A percentile compares a stretch with the other conserved stretches of the same genome.
Conservation (phyloP, 2,329 filamentous ascomycete species). For the Didymella segeticola region DNA sequence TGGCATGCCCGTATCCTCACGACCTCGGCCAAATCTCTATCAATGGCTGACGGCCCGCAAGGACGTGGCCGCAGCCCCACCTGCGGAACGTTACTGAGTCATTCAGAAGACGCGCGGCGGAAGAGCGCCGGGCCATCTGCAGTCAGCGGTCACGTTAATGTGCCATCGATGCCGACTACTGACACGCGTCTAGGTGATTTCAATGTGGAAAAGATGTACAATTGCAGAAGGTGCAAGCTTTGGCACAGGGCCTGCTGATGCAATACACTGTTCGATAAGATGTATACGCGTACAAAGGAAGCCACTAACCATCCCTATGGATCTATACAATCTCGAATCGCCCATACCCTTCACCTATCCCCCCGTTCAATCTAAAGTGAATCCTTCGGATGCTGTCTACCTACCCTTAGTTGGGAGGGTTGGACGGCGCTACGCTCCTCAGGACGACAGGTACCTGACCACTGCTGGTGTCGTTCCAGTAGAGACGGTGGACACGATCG, state of each 20-base stretch:
- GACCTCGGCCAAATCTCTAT: background rate
- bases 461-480: slow-evolving; percentile 33
- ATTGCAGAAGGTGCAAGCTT: background rate
- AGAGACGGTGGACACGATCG: slow-evolving; percentile 19
- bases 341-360: background rate
- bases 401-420: slow-evolving; percentile 8
- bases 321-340: background rate
- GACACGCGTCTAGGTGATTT: background rate
- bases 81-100: background rate
- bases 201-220: background rate
- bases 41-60: background rate
- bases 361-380: background rate
- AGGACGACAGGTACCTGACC: slow-evolving; percentile 27
- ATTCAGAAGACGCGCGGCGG: slow-evolving; percentile 7
- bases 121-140: background rate
- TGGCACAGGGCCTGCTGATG: background rate
- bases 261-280: background rate
- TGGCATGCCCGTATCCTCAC: background rate
- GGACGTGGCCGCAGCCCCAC: slow-evolving; percentile 2
- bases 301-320: background rate
- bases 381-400: background rate
- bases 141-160: background rate
- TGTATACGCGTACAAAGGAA: background rate
- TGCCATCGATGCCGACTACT: background rate
- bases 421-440: slow-evolving; percentile 27